Evolutionary conservation across 352 stramenopile genomes (phyloP).

Genomic region (Globisporangium nagaii): DNA sequence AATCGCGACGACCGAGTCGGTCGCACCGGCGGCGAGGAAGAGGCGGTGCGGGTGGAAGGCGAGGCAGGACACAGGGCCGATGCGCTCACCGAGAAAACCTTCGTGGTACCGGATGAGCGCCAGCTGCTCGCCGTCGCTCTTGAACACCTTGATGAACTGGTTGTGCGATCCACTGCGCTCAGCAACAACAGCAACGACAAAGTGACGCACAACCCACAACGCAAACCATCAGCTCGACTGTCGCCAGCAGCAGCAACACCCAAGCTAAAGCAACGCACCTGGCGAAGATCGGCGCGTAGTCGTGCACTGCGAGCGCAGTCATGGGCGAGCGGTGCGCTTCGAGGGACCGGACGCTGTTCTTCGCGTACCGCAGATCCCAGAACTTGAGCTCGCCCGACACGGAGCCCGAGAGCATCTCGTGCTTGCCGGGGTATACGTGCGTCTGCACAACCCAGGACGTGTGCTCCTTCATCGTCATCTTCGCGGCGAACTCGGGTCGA

Average conservation of each 20-base stretch:
- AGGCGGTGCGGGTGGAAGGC: constrained; percentile 97
- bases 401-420: constrained; percentile 92
- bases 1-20: constrained; percentile 94
- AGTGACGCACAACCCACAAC: background rate
- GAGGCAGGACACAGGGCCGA: constrained; percentile 95
- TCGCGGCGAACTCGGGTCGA: constrained; percentile 60
- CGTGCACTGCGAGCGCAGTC: constrained; percentile 95
- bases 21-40: constrained; percentile 92
- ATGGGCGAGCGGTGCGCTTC: constrained; percentile 92
- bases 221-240: background rate
- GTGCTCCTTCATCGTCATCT: constrained; percentile 87
- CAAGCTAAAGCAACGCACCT: constrained; percentile 42
- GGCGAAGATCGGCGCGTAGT: constrained; percentile 94
- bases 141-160: constrained; percentile 98
- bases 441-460: constrained; percentile 94
- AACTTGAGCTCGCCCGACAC: constrained; percentile 95
- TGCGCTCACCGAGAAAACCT: constrained; percentile 94
- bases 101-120: constrained; percentile 93
- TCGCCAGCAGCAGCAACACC: background rate
- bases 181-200: background rate
- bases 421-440: constrained; percentile 65
- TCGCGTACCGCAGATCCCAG: constrained; percentile 93
- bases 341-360: constrained; percentile 79
- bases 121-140: constrained; percentile 83
- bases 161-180: constrained; percentile 91